Base-by-base conservation (phyloP, 495 filamentous ascomycete genomes). In the Daldinia bambusicola region DNA sequence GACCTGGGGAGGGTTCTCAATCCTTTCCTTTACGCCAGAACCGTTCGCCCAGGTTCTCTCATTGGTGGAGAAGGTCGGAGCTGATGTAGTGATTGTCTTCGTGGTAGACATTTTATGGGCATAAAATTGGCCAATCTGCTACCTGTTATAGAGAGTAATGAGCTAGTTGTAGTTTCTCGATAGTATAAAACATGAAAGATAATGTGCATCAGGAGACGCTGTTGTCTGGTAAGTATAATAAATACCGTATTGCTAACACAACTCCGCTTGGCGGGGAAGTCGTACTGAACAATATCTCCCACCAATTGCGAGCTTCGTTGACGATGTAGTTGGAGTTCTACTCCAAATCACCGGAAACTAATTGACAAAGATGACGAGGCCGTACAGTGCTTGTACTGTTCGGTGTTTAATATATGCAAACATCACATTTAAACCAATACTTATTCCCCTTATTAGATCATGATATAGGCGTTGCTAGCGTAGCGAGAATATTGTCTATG, bases 1-100 rank as follows among this genome's bases (percentile, higher is more conserved):
- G 31, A 80, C 59, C 31, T 78, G 76, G 0, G 77, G 58, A 22
- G 67, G 69, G 40, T 31, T 69, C 9, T 68, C 55, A 26, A 64
- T 9, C 43, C 66, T 74, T 6, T 58, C 51, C 34, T 66, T 63
- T 22, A 60, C 69, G 32, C 63, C 64, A 6, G 66, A 59, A 14
- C 61, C 52, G 36, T 55, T 66, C 10, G 10, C 41, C 22, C 16
- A 48, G 31, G 55, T 30, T 13, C 60, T 63, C 30, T 52, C 26
- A 18, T 20, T 12, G 13, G 9, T 26, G 10, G 58, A 16, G 16
- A 68, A n/a, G 34, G 38, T 13, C 20, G 68, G 41, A 31, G 58
- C 40, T 14, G 43, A 32, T 26, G 67, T 55, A 8, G 61, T 43
- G 40, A 63, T 40, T 13, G 52, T 71, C 57, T 62, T 41, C n/a